Percentiles rank a stretch among this genome's conserved stretches.
Conservation (phyloP, 108 stramenopile genomes). For the Pseudonitzschia pungens region DNA sequence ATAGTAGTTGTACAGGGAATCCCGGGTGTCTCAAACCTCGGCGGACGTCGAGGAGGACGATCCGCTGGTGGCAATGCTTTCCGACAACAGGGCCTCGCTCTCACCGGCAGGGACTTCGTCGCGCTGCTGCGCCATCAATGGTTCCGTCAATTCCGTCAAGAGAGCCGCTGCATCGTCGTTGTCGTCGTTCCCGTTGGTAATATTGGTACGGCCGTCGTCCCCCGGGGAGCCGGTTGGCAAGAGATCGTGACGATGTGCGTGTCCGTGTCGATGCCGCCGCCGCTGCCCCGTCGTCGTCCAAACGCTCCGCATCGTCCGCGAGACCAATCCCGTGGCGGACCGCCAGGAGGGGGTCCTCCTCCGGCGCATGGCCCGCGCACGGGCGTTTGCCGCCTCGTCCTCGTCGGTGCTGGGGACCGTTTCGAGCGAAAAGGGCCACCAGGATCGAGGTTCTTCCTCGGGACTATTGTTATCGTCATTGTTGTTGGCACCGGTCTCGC, state of each 20-base stretch:
- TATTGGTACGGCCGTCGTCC: too few species aligned
- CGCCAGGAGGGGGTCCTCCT: neutral
- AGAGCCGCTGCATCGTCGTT: neutral
- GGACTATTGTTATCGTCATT: neutral
- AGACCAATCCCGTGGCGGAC: neutral
- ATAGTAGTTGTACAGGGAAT: too few species aligned
- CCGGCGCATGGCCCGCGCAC: neutral
- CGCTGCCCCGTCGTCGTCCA: constrained; percentile 1
- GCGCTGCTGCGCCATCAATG: neutral
- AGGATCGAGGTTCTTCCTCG: neutral
- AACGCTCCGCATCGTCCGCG: constrained; percentile 4
- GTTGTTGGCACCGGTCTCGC: neutral
- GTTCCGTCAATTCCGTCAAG: constrained; percentile 18
- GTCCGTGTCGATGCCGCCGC: neutral
- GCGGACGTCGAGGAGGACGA: too few species aligned
- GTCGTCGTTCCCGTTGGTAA: neutral
- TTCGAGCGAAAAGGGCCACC: constrained; percentile 21
- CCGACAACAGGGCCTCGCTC: neutral
- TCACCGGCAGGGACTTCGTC: neutral
- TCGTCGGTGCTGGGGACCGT: neutral
- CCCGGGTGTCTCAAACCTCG: too few species aligned
- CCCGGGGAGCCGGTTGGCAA: too few species aligned
- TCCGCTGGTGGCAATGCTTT: too few species aligned
- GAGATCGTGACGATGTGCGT: too few species aligned
- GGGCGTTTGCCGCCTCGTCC: neutral